Evolutionary conservation across 805 yeast genomes (phyloP).

Genomic region (Saturnispora hagleri): DNA sequence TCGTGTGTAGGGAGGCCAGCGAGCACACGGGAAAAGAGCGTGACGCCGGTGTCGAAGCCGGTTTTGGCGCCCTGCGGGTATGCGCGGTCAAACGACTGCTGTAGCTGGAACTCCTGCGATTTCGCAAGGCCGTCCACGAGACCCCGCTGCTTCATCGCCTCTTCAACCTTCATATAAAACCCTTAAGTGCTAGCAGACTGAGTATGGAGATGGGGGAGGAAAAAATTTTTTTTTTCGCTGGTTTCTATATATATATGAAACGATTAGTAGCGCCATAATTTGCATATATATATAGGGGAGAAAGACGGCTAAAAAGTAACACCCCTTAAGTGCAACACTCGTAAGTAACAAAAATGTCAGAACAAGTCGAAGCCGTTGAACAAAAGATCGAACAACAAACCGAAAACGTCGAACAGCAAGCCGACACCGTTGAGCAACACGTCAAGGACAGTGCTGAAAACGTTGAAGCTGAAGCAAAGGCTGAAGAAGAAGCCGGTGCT

Average conservation of each 20-base stretch:
- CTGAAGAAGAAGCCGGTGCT: conserved; percentile 2
- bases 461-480: background rate
- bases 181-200: background rate
- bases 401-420: conserved; percentile 4
- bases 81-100: background rate
- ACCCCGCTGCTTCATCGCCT: conserved; percentile 6
- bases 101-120: background rate
- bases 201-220: background rate
- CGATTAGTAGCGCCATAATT: background rate
- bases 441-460: conserved; percentile 3
- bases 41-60: conserved; percentile 1
- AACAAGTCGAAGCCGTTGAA: conserved; percentile 8
- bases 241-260: background rate
- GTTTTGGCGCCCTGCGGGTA: background rate
- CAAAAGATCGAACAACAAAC: conserved; percentile 16
- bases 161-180: conserved; percentile 5
- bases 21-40: background rate
- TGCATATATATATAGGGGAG: background rate
- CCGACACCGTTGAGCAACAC: conserved; percentile 1
- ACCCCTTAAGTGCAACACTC: background rate
- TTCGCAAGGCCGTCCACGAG: conserved; percentile 3
- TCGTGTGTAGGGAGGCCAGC: background rate
- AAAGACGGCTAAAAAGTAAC: background rate
- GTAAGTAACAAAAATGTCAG: background rate
- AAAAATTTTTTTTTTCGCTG: background rate